These are phyloP conservation scores for Pichia sorboxylosa DNA, from an alignment of 1,139 yeast genomes.

Conservation along the genomic window DNA sequence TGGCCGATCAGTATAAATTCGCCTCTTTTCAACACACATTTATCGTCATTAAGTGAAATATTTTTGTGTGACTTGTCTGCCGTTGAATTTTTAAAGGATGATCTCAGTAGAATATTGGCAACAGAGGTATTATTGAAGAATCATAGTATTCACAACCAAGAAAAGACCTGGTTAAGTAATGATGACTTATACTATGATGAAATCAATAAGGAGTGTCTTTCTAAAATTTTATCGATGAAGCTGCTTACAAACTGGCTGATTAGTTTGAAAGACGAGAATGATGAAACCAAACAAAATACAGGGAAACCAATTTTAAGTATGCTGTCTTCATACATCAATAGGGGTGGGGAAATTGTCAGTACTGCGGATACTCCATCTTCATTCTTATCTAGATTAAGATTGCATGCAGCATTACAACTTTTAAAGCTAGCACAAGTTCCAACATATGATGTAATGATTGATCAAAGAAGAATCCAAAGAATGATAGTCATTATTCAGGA, in stretches of 20 bases:
- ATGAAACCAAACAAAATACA: slow-evolving; percentile 24
- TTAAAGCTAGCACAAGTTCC: slow-evolving; percentile 54
- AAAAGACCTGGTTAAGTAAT: slow-evolving; percentile 39
- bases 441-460: slow-evolving; percentile 40
- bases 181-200: slow-evolving; percentile 27
- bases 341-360: slow-evolving; percentile 71
- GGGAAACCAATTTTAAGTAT: slow-evolving; percentile 60
- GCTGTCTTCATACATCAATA: slow-evolving; percentile 53
- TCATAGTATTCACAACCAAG: slow-evolving; percentile 14
- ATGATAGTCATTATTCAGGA: slow-evolving; percentile 59
- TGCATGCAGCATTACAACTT: slow-evolving; percentile 56
- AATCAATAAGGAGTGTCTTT: slow-evolving; percentile 25
- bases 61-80: slow-evolving; percentile 40
- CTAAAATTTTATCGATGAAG: slow-evolving; percentile 45
- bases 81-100: slow-evolving; percentile 37
- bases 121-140: slow-evolving; percentile 50
- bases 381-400: slow-evolving; percentile 50
- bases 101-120: slow-evolving; percentile 48
- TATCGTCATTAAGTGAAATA: slow-evolving; percentile 53
- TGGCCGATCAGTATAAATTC: slow-evolving; percentile 39
- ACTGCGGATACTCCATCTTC: slow-evolving; percentile 47
- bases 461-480: slow-evolving; percentile 39
- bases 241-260: slow-evolving; percentile 51
- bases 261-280: slow-evolving; percentile 26
- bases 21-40: slow-evolving; percentile 37